Evolutionary conservation across 495 filamentous ascomycete species (phyloP).

Genomic region (Annulohypoxylon nitens): DNA sequence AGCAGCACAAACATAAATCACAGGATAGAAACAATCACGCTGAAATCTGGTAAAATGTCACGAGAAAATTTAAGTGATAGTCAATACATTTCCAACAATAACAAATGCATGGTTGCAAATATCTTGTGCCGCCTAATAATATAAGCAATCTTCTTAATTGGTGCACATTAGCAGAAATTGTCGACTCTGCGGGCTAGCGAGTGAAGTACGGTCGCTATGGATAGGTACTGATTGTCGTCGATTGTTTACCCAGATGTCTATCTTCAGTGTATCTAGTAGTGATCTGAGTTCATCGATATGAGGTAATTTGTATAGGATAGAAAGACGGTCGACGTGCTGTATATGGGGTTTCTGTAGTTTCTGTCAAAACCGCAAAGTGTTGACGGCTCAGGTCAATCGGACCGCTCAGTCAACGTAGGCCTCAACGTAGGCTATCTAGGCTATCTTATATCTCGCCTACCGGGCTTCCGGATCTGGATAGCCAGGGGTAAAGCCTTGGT

Average conservation of each 20-base stretch:
- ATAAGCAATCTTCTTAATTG: too few species aligned
- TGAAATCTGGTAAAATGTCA: too few species aligned
- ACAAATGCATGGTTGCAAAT: too few species aligned
- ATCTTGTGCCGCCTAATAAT: too few species aligned
- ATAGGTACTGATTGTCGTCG: neutral
- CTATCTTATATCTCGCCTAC: slow-evolving; percentile 19
- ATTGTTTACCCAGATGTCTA: neutral
- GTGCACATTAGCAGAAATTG: too few species aligned
- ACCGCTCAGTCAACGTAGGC: neutral
- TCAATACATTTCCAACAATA: too few species aligned
- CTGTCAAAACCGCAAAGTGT: neutral
- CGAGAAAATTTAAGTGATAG: too few species aligned
- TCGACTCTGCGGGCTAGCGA: too few species aligned
- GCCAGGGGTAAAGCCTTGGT: neutral
- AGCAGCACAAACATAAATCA: too few species aligned
- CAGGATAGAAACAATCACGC: too few species aligned
- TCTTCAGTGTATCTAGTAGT: neutral
- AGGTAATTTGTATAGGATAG: neutral
- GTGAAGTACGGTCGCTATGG: too few species aligned
- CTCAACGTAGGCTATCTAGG: too few species aligned
- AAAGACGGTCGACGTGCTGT: neutral
- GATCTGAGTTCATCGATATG: neutral
- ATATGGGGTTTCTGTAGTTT: neutral
- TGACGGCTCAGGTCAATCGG: slow-evolving; percentile 21
- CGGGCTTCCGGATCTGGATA: slow-evolving; percentile 24